A percentile compares a stretch with the other conserved stretches of the same genome.
Evolutionary conservation across 257 asterid species (phyloP).

Genomic region (Salvia miltiorrhiza): DNA sequence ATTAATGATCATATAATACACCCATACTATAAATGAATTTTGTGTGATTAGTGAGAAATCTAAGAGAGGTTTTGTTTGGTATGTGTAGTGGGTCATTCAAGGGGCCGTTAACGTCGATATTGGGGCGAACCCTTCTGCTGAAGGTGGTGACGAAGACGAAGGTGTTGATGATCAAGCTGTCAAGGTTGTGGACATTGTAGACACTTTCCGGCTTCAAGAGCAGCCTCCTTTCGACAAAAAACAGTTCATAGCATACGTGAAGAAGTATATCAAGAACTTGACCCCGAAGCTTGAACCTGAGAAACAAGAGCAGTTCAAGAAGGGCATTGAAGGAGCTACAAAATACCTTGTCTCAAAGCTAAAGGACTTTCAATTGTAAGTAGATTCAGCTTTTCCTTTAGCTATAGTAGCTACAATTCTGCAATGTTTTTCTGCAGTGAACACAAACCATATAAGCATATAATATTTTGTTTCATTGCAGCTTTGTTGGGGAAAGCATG

Average conservation of each 20-base stretch:
- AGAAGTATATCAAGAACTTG: constrained; percentile 50
- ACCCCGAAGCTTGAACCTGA: constrained; percentile 37
- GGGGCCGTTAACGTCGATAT: constrained; percentile 56
- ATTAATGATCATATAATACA: background rate
- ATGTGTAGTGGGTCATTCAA: constrained; percentile 52
- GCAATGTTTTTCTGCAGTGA: too few relatives aligned
- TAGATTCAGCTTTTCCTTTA: background rate
- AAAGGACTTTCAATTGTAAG: constrained; percentile 55
- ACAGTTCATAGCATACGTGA: constrained; percentile 51
- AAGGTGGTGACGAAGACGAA: constrained; percentile 61
- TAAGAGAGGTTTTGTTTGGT: background rate
- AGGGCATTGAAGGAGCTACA: constrained; percentile 53
- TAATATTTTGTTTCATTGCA: background rate
- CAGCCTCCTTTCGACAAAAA: constrained; percentile 65
- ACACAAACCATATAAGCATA: too few relatives aligned
- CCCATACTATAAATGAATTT: background rate
- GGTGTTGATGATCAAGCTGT: constrained; percentile 55
- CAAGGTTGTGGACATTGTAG: constrained; percentile 61
- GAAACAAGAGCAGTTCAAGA: constrained; percentile 46
- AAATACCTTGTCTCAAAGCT: constrained; percentile 49
- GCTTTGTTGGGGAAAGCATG: constrained; percentile 64
- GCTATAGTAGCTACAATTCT: background rate
- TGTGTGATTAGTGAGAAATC: background rate
- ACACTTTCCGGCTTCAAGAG: constrained; percentile 75
- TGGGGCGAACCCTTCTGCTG: constrained; percentile 77